Evolutionary conservation across 306 rosid genomes (phyloP).

Genomic region (Mimosa bimucronata): DNA sequence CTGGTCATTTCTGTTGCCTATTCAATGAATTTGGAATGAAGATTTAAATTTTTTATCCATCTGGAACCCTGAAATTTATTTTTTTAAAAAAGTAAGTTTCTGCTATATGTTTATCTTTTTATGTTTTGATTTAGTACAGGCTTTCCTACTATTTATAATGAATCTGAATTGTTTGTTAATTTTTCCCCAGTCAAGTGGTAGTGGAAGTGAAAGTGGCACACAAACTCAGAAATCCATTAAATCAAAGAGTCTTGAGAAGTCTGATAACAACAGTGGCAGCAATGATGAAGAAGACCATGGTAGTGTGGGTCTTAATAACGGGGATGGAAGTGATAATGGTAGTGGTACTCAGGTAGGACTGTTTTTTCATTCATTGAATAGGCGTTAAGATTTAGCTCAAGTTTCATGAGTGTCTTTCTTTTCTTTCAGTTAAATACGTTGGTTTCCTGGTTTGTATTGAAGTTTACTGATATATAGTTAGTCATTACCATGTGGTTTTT

Average conservation of each 20-base stretch:
- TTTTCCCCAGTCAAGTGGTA: slow-evolving; percentile 79
- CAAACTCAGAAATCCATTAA: slow-evolving; percentile 76
- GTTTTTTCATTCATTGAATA: slow-evolving; percentile 9
- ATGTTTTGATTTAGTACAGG: background rate
- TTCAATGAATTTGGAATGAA: background rate
- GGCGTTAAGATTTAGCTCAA: background rate
- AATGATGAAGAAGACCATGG: slow-evolving; percentile 68
- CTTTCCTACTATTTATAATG: slow-evolving; percentile 22
- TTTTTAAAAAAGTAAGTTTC: no score
- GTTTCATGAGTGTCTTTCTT: slow-evolving; percentile 13
- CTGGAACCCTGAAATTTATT: no score
- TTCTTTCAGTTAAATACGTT: background rate
- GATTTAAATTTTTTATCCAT: no score
- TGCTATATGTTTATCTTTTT: background rate
- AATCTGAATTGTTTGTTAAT: background rate
- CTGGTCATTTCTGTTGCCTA: slow-evolving; percentile 26
- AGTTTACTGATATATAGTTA: background rate
- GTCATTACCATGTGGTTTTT: background rate
- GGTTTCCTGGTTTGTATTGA: background rate
- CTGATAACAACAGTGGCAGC: slow-evolving; percentile 70
- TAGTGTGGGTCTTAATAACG: slow-evolving; percentile 63
- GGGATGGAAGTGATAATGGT: slow-evolving; percentile 80
- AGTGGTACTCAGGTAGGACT: slow-evolving; percentile 85
- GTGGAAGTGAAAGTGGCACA: slow-evolving; percentile 91
- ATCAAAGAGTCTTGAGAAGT: slow-evolving; percentile 64